Evolutionary conservation across 208 protist species (phyloP).

Genomic region (Phytomonas sp.): DNA sequence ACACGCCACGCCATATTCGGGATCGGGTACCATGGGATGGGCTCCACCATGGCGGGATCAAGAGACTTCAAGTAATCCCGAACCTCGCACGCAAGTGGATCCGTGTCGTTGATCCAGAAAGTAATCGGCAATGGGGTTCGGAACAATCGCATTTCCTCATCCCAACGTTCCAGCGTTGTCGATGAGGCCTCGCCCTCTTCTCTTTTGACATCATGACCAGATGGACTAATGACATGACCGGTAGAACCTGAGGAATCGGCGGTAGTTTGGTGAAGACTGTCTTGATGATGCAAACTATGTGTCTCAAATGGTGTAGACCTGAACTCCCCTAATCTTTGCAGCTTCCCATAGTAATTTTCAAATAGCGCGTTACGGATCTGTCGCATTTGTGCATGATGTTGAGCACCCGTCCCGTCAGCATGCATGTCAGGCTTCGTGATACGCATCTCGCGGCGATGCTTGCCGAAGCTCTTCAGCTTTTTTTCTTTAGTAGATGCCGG

Average conservation of each 20-base stretch:
- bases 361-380: constrained; percentile 38
- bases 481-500: constrained; percentile 19
- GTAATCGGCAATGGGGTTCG: constrained; percentile 63
- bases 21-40: constrained; percentile 80
- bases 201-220: not conserved
- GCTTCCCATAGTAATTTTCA: constrained; percentile 58
- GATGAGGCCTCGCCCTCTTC: constrained; percentile 5
- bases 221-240: not conserved
- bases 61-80: constrained; percentile 41
- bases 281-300: constrained; percentile 10
- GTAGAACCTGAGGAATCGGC: not conserved
- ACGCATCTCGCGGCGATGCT: constrained; percentile 42
- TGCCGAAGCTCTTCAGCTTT: constrained; percentile 66
- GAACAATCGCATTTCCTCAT: constrained; percentile 54
- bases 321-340: constrained; percentile 38
- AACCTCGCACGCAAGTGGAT: constrained; percentile 51
- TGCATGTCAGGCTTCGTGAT: constrained; percentile 43
- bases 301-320: not conserved
- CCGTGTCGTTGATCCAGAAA: constrained; percentile 82
- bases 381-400: constrained; percentile 58
- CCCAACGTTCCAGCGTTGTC: constrained; percentile 27
- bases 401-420: constrained; percentile 49
- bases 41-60: constrained; percentile 42
- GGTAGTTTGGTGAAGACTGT: not conserved
- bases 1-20: constrained; percentile 73